These are phyloP conservation scores for Lactarius quietus DNA, from an alignment of 768 basidiomycete species.

Conservation along the genomic window DNA sequence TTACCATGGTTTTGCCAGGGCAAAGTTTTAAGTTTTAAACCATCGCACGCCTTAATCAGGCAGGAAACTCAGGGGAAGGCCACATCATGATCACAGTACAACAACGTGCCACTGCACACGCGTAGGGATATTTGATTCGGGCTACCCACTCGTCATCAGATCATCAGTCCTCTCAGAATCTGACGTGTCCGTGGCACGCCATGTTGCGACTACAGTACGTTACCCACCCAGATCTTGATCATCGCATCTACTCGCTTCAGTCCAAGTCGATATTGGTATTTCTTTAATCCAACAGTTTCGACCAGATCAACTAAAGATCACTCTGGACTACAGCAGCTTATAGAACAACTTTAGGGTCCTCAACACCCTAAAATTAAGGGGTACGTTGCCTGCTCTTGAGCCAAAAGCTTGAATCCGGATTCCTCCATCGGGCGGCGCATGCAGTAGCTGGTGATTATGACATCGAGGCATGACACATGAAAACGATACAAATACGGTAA, in stretches of 20 bases:
- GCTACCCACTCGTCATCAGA: no score
- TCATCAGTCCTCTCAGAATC: no score
- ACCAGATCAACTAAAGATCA: background rate
- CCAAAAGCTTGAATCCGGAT: background rate
- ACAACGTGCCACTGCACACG: no score
- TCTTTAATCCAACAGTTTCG: no score
- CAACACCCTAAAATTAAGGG: background rate
- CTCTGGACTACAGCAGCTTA: background rate
- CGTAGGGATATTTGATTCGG: no score
- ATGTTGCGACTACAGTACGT: background rate
- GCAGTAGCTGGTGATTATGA: slow-evolving; percentile 15
- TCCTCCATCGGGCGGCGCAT: slow-evolving; percentile 10
- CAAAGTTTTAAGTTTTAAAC: no score
- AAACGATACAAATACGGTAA: slow-evolving; percentile 5
- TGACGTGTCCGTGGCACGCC: background rate
- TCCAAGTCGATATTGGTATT: no score
- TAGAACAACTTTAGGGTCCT: no score
- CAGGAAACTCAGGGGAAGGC: no score
- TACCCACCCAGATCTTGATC: background rate
- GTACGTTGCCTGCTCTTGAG: background rate
- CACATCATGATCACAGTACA: no score
- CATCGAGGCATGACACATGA: slow-evolving; percentile 34
- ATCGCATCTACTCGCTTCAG: background rate
- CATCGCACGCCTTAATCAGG: no score
- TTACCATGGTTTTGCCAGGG: no score